A percentile compares a stretch with the other conserved stretches of the same genome.
Conservation (phyloP, 768 basidiomycete genomes). For the Pleurotus tuoliensis region DNA sequence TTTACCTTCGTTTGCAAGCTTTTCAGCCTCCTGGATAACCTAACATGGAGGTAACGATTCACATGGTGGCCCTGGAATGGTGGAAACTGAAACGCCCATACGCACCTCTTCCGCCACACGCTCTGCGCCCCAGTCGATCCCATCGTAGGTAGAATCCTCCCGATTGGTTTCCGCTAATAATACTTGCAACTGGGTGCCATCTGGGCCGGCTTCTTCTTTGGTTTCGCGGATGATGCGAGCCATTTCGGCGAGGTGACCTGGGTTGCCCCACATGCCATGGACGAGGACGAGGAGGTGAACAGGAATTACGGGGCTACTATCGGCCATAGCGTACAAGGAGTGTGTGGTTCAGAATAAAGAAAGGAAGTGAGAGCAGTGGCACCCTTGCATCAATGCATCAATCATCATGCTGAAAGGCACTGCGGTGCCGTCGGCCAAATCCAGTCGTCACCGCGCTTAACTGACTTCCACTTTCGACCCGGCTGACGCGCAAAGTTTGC, state of each 20-base stretch:
- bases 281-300: conserved; percentile 49
- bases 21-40: conserved; percentile 54
- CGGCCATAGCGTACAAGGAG: background rate
- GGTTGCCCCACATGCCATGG: conserved; percentile 83
- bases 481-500: too few relatives aligned
- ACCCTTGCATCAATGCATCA: background rate
- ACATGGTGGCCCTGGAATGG: background rate
- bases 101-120: conserved; percentile 74
- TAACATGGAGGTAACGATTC: conserved; percentile 20
- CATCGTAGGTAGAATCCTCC: conserved; percentile 60
- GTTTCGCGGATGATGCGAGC: conserved; percentile 10
- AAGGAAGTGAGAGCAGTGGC: background rate
- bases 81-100: background rate
- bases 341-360: background rate
- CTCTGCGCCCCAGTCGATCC: conserved; percentile 69
- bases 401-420: background rate
- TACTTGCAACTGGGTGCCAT: conserved; percentile 39
- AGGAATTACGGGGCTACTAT: background rate
- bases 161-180: conserved; percentile 50
- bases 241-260: conserved; percentile 10
- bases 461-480: too few relatives aligned
- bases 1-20: conserved; percentile 48
- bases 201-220: conserved; percentile 9
- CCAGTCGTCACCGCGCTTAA: background rate
- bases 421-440: background rate